Evolutionary conservation across 169 alveolate species (phyloP).

Genomic region (Cryptosporidium tyzzeri): DNA sequence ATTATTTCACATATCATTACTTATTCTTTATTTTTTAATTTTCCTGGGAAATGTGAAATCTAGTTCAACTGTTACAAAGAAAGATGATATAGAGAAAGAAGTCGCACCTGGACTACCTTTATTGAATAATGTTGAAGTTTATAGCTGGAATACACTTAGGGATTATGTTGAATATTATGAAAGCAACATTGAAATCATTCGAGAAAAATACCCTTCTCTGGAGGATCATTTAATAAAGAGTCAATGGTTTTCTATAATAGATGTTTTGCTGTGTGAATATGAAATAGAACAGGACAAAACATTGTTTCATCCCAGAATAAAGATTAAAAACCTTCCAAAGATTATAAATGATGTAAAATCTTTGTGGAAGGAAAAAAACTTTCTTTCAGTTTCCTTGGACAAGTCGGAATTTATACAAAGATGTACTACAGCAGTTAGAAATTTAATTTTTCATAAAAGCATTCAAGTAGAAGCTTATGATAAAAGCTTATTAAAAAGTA

Average conservation of each 20-base stretch:
- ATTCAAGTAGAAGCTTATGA: slow-evolving; percentile 46
- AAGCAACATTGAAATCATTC: slow-evolving; percentile 6
- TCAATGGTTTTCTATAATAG: slow-evolving; percentile 59
- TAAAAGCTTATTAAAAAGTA: slow-evolving; percentile 29
- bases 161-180: slow-evolving; percentile 67
- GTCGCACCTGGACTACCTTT: slow-evolving; percentile 55
- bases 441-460: slow-evolving; percentile 25
- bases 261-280: slow-evolving; percentile 57
- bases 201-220: slow-evolving; percentile 36
- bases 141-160: slow-evolving; percentile 40
- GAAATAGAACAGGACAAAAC: slow-evolving; percentile 1
- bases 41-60: not conserved
- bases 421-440: slow-evolving; percentile 33
- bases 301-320: slow-evolving; percentile 48
- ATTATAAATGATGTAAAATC: slow-evolving; percentile 23
- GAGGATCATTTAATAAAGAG: slow-evolving; percentile 54
- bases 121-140: slow-evolving; percentile 9
- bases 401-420: slow-evolving; percentile 43
- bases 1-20: not conserved
- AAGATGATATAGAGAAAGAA: not conserved
- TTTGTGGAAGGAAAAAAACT: slow-evolving; percentile 51
- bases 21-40: slow-evolving; percentile 6
- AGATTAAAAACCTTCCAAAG: slow-evolving; percentile 20
- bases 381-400: slow-evolving; percentile 9
- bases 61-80: not conserved